Evolutionary conservation across 2,329 filamentous ascomycete genomes (phyloP), one percentile per base, ranked within the genome.

Genomic region (Cladosporium halotolerans): DNA sequence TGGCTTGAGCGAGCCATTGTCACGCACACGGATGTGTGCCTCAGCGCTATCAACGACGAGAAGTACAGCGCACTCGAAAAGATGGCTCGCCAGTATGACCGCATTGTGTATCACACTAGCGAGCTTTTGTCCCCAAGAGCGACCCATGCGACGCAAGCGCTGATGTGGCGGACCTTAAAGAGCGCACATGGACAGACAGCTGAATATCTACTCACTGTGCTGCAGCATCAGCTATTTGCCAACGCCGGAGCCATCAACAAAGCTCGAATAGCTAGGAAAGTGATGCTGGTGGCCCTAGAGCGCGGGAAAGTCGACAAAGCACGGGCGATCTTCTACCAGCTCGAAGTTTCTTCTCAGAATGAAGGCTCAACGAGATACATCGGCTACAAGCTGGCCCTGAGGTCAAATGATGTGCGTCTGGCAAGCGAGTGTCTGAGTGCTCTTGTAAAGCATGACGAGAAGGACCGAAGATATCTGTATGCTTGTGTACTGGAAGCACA

Each of bases 401-500:
- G 43, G 9, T 56, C 55, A 7, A 54, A 55, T 16, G 63, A 68
- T 39, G 16, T 59, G 36, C 76, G 81, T 2, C 64, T 78, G 40
- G 73, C 85, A n/a, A 68, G 74, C 16, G 76, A 82, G 43, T 88
- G 84, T 62, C 76, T 95, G 2, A 73, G 81, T 23, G 67, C 71
- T 2, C 72, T 96, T 23, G 78, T 76, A 52, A 74, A 74, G n/a
- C 66, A 73, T 6, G 73, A 76, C 0, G 66, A 73, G 1, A 76
- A 78, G 18, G 79, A 84, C 33, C 73, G 76, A 16, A 81, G 82
- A 11, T 80, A 89, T 41, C 74, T 96, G 1, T 89, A 91, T 58
- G 87, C 89, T 1, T 96, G 90, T 61, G 81, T 89, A 18, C 72
- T 89, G 28, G 89, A 95, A 66, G 86, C 89, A 2, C 83, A 90